Evolutionary conservation across 2,329 filamentous ascomycete genomes (phyloP), one percentile per base, ranked within the genome.

Genomic region (Fusarium siculi): DNA sequence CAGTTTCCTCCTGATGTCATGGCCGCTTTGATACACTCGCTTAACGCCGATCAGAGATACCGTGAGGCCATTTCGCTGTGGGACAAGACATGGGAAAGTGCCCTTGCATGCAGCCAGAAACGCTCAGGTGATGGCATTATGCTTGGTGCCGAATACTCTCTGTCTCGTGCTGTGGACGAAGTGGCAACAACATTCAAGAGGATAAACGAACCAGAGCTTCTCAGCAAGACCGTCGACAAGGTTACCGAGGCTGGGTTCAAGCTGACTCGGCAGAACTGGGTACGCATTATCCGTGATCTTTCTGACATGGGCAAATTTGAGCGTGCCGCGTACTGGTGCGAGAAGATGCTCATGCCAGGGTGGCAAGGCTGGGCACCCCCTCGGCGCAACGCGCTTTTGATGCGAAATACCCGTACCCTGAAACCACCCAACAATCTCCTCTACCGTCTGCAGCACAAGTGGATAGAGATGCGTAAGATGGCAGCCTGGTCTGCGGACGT

Each of bases 221-320:
- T 93, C 18, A 78, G 85, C 9, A 66, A 82, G 12, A 81, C 88
- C 21, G 80, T 95, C 34, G 80, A 85, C 28, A 81, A 87, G n/a
- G 84, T 95, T 16, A 84, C 89, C 14, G 79, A 80, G 4, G 86
- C 87, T 44, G 96, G 95, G 16, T 98, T 96, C 83, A 84, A 85
- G 34, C 82, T 98, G 64, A 92, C 94, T 77, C 91, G 89, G 79
- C 88, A 87, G 76, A 95, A 93, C 74, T 97, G 94, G 94, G 96
- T 97, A 79, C 86, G 88, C 56, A 91, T 93, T 72, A 87, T 97
- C 62, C 89, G 92, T 76, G 82, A 87, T 56, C 89, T 98, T 34
- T 89, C 90, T 30, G 84, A 86, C 19, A 85, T 90, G 60, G 86
- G 87, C 50, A 85, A 87, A 50, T 87, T 88, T 76, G 82, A 89